phyloP scores from a whole-genome alignment of 345 rosid genomes.

The Pistacia atlantica region DNA sequence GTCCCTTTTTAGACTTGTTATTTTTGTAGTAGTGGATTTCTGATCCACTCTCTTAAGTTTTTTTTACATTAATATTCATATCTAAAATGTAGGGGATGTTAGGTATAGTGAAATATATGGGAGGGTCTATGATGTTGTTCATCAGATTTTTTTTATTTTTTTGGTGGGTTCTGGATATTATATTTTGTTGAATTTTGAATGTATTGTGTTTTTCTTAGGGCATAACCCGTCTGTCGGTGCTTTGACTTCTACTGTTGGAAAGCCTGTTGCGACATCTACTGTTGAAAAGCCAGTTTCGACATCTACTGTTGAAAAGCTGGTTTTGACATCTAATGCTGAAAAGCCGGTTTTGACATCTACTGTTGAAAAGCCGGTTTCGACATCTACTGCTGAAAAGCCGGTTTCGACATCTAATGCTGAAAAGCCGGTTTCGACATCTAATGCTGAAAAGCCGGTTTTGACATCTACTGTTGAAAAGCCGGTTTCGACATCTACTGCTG shows the following conservation, averaged over 20 bases:
- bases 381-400: neutral
- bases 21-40: too few species aligned
- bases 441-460: neutral
- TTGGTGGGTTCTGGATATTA: neutral
- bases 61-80: too few species aligned
- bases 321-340: neutral
- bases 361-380: too few species aligned
- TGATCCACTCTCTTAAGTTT: too few species aligned
- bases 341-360: neutral
- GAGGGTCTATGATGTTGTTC: too few species aligned
- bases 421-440: constrained; percentile 26
- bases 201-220: neutral
- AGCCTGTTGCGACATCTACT: neutral
- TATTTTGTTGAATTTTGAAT: neutral
- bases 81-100: neutral
- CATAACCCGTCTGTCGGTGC: constrained; percentile 17
- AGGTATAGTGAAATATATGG: neutral
- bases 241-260: neutral
- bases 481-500: neutral
- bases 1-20: too few species aligned
- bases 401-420: constrained; percentile 30
- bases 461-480: constrained; percentile 30
- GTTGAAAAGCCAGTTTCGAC: neutral
- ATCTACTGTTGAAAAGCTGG: constrained; percentile 26
- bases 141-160: too few species aligned